Conservation (phyloP, 176 grass and related monocot genomes). For the Pontederia crassipes region DNA sequence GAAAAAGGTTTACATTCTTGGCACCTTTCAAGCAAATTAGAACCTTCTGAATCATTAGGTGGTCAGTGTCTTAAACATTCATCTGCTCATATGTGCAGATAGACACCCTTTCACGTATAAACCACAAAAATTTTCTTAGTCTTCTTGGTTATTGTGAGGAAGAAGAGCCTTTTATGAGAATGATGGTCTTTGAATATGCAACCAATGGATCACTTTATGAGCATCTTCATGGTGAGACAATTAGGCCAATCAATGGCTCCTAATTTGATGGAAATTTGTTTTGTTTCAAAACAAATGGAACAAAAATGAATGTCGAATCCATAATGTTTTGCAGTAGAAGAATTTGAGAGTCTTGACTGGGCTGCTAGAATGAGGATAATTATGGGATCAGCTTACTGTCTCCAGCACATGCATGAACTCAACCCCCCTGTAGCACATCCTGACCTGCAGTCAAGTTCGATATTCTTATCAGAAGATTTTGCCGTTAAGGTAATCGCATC, state of each 20-base stretch:
- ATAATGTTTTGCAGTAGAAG: conserved; percentile 49
- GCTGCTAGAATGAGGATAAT: conserved; percentile 77
- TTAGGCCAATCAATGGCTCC: not conserved
- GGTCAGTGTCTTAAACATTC: conserved; percentile 5
- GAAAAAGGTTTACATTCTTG: conserved; percentile 61
- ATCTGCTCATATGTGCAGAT: conserved; percentile 44
- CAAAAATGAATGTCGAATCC: no score
- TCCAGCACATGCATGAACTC: conserved; percentile 84
- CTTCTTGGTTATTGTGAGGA: conserved; percentile 90
- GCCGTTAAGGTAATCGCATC: conserved; percentile 57
- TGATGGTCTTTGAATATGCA: conserved; percentile 97
- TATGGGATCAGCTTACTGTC: conserved; percentile 86
- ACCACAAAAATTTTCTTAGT: conserved; percentile 98
- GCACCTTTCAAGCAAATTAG: not conserved
- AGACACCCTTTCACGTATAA: conserved; percentile 79
- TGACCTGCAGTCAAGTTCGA: conserved; percentile 61
- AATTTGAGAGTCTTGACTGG: conserved; percentile 95
- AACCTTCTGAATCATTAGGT: conserved; percentile 19
- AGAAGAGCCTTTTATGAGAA: conserved; percentile 93
- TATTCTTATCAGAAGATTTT: conserved; percentile 86
- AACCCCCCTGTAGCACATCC: conserved; percentile 63
- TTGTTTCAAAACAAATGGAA: no score
- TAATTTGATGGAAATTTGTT: not conserved
- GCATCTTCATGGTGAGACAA: conserved; percentile 75
- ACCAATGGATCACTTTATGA: conserved; percentile 82